These are phyloP conservation scores for Wickerhamomyces sydowiorum DNA, from an alignment of 805 yeast species.

Conservation along the genomic window DNA sequence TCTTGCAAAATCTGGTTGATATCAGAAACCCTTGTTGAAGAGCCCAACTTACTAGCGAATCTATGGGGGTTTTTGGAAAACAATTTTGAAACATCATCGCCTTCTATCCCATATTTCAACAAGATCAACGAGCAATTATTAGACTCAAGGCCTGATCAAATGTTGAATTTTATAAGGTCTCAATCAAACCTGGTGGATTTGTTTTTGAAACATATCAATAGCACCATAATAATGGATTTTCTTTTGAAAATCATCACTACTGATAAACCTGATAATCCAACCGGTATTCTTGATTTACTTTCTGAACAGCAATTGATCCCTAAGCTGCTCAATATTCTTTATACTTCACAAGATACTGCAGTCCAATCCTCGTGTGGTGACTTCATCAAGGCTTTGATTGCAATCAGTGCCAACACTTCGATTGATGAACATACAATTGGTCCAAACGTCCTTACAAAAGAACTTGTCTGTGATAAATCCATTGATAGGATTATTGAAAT, in stretches of 20 bases:
- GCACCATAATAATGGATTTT: conserved; percentile 89
- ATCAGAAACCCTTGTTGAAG: conserved; percentile 82
- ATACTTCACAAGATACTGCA: conserved; percentile 51
- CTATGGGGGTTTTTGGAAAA: conserved; percentile 77
- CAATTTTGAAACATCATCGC: conserved; percentile 49
- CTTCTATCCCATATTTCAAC: conserved; percentile 75
- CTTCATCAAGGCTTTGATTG: conserved; percentile 85
- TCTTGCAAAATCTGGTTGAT: conserved; percentile 89
- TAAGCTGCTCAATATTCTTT: conserved; percentile 61
- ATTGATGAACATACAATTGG: conserved; percentile 79
- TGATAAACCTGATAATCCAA: conserved; percentile 82
- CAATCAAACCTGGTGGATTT: conserved; percentile 53
- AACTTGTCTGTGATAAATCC: conserved; percentile 67
- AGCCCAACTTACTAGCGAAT: conserved; percentile 51
- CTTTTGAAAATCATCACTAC: conserved; percentile 84
- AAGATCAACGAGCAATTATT: conserved; percentile 84
- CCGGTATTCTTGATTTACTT: conserved; percentile 79
- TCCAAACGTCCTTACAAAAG: conserved; percentile 85
- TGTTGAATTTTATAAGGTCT: conserved; percentile 46
- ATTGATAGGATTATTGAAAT: conserved; percentile 59
- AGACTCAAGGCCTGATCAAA: conserved; percentile 70
- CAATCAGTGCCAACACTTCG: conserved; percentile 91
- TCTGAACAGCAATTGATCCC: conserved; percentile 69
- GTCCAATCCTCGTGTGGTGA: conserved; percentile 92
- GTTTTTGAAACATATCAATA: conserved; percentile 75